Base-by-base conservation (phyloP, 306 rosid genomes). In the Gillenia trifoliata region DNA sequence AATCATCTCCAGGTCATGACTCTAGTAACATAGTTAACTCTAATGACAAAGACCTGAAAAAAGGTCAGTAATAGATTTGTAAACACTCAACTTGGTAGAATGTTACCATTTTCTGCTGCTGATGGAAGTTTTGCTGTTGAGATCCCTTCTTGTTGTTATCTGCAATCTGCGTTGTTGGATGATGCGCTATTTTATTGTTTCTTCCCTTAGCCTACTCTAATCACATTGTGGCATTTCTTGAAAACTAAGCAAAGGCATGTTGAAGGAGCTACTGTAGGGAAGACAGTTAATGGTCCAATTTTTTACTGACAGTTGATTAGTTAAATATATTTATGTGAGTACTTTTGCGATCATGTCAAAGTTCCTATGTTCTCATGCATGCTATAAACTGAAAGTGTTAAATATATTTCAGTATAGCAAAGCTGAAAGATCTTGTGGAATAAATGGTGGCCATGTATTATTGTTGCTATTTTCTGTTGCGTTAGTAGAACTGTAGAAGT, bases 1-100 rank as follows among this genome's bases (percentile, higher is more conserved):
- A 88, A 66, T 74, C 25, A 31, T 34, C 85, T 60, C 41, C 83
- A 1, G 17, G 73, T 54, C 76, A 77, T 36, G 55, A 52, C 62
- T 29, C 43, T 77, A 61, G 59, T 60, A 70, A 80, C 64, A 31
- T 36, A 17, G 31, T 6, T 17, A 65, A 41, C 34, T 84, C 67
- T 63, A 77, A 41, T 66, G 45, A 41, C 49, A 49, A 49, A 60
- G 26, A 60, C 55, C 70, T 57, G 79, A 30, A 45, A 68, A 82
- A 78, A 66, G 62, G 49, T 64, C 41, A 72, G 55, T 68, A 41
- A 66, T 63, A 52, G 63, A 55, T 61, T 66, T 33, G 11, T 9
- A 6, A 4, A 70, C 55, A n/a, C 26, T 19, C 45, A 55, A 36
- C 34, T 60, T 47, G 5, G 67, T 55, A 26, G 34, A 29, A 11